Base-by-base conservation (phyloP, 768 basidiomycete species). In the Leccinellum luteum region DNA sequence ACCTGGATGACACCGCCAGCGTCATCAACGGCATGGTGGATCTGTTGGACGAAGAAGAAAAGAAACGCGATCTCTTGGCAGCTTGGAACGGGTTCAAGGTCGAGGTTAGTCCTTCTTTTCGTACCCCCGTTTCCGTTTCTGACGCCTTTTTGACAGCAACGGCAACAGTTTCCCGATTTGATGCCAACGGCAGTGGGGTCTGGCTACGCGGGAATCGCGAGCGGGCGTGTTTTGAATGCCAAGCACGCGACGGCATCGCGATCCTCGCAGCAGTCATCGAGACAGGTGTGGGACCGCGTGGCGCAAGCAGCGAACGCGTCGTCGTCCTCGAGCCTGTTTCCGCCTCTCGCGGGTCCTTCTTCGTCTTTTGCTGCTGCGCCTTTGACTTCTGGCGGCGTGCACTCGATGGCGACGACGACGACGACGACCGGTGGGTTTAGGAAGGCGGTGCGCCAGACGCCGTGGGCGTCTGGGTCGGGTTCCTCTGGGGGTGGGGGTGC, bases 41-140 rank as follows among this genome's bases (percentile, higher is more conserved):
- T 61, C 72, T 92, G 6, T 67, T 96, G 8, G 90, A 91, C 3
- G 91, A 92, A 35, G 85, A 87, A 49, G 92, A 94, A 21, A 95
- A 97, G 81, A 87, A 88, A 56, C 78, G 80, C 34, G 86, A 85
- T 54, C 68, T 98, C 1, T 74, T 94, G 52, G 66, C 76, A 1
- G 88, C 90, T 0, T 91, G 95, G 88, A 90, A 89, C 51, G 85
- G 85, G 1, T 94, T 94, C 72, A 86, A 86, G 56, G 77, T 91
- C 28, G 90, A 96, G 82, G 90, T 92, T 84, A 88, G 81, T 85
- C 86, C n/a, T 38, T 52, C 28, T 34, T 35, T 35, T 35, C 34
- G 15, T 17, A 35, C 14, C 34, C 4, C 4, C 12, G 31, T 19
- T 45, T 23, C n/a, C 23, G 14, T 41, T 8, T 23, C 0, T 14